Conservation (phyloP, 2,329 filamentous ascomycete genomes). For the Colletotrichum incanum region DNA sequence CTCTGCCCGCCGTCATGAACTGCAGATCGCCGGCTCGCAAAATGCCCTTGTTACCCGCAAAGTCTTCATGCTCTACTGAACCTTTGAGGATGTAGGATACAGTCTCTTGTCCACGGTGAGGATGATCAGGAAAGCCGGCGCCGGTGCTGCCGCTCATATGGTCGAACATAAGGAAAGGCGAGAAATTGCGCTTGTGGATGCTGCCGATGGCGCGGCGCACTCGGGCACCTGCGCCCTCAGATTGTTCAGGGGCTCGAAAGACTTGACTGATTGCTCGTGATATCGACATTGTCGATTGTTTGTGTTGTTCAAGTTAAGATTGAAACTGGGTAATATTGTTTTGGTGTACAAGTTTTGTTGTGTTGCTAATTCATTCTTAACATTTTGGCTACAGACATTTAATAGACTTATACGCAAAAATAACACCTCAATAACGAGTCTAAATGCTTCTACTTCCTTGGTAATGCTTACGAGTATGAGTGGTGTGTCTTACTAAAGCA, state of each 20-base stretch:
- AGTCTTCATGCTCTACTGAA: conserved; percentile 92
- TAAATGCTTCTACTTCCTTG: background rate
- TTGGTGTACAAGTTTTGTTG: too few species aligned
- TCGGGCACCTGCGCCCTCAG: conserved; percentile 89
- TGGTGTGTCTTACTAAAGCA: background rate
- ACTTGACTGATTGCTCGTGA: conserved; percentile 85
- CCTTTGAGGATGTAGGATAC: conserved; percentile 92
- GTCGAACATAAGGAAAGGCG: conserved; percentile 96
- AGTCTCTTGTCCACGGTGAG: conserved; percentile 85
- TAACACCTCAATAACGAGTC: too few species aligned
- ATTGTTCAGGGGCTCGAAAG: conserved; percentile 87
- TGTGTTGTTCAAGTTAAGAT: background rate
- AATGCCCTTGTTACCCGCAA: conserved; percentile 86
- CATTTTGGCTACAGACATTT: background rate
- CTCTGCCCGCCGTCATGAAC: conserved; percentile 96
- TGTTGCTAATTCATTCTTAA: background rate
- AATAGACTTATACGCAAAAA: background rate
- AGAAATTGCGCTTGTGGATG: conserved; percentile 85
- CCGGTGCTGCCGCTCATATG: conserved; percentile 87
- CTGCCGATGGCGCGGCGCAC: conserved; percentile 93
- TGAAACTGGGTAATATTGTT: background rate
- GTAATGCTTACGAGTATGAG: background rate
- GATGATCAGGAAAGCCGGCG: conserved; percentile 92
- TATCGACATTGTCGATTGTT: conserved; percentile 67
- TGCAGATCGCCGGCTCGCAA: conserved; percentile 92